A percentile compares a stretch with the other conserved stretches of the same genome.
These are phyloP conservation scores for Leptomonas seymouri DNA, from an alignment of 208 protist species.

Conservation along the genomic window DNA sequence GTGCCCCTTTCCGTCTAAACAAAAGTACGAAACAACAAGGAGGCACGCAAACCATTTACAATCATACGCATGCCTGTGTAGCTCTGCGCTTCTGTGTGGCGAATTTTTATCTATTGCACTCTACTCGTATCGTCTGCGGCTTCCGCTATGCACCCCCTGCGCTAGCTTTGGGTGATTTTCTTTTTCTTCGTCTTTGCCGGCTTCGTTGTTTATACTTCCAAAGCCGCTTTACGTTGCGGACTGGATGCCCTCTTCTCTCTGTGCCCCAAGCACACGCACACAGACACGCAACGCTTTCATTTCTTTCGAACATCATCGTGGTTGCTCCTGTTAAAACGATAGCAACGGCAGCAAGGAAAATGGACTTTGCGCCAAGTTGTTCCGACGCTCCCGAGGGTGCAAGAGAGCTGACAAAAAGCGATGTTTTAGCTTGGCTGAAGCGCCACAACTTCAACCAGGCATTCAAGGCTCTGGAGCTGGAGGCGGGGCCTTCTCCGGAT, in stretches of 20 bases:
- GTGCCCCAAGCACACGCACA: background rate
- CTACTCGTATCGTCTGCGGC: too few relatives aligned
- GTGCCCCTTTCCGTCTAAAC: background rate
- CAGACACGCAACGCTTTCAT: background rate
- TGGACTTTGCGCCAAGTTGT: background rate
- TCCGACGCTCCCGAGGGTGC: background rate
- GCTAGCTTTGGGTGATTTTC: too few relatives aligned
- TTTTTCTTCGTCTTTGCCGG: too few relatives aligned
- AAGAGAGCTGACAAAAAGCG: conserved; percentile 10
- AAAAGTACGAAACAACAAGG: too few relatives aligned
- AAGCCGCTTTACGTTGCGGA: background rate
- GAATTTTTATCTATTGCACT: too few relatives aligned
- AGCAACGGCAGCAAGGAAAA: background rate
- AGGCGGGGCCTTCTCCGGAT: background rate
- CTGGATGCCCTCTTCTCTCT: background rate
- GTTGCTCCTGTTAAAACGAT: background rate
- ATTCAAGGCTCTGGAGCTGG: background rate
- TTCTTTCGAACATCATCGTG: background rate
- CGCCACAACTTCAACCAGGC: conserved; percentile 3
- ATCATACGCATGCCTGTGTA: too few relatives aligned
- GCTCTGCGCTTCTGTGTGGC: too few relatives aligned
- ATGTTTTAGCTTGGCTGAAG: conserved; percentile 18
- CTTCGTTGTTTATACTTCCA: too few relatives aligned
- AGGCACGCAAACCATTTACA: too few relatives aligned
- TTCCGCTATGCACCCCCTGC: background rate